Base-by-base conservation (phyloP, 306 rosid species). In the Purshia tridentata region DNA sequence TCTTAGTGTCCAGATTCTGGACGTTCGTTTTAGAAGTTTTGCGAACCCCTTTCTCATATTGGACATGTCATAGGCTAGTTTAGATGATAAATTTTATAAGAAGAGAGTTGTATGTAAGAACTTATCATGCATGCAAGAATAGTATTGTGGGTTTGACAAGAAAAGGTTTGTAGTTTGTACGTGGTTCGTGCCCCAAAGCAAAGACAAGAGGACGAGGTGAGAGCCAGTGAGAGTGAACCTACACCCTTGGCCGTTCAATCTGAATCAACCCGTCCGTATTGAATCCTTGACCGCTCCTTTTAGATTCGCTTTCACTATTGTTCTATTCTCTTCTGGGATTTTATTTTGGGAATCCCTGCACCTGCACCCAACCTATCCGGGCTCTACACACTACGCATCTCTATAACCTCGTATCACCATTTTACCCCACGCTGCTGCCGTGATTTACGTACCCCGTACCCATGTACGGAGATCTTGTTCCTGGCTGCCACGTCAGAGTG, bases 251-350 rank as follows among this genome's bases (percentile, higher is more conserved):
- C 75, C 61, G 72, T 80, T 79, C 84, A 80, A 83, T 80, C 84
- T 51, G 69, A 61, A 76, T 79, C 81, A 23, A 22, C 70, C 72
- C 39, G 74, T 75, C 83, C 74, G 12, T 73, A 69, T 55, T 72
- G 77, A 22, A 76, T 81, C 84, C 79, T 85, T 81, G 84, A 86
- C 84, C 70, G 16, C 19, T 29, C 69, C 20, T 1, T 35, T 22
- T 51, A 45, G 78, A 78, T 64, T 86, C 69, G 61, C 57, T 87
- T 78, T 80, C 64, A 80, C 86, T 82, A 81, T 81, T 78, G 8
- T 51, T 1, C n/a, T 6, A 16, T 9, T 52, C 23, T 23, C 64
- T 29, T 12, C 2, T 14, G 9, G 9, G 4, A 1, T 37, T 11
- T 14, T 20, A 14, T 47, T 35, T 53, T 35, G 7, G 6, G 60